A percentile compares a stretch with the other conserved stretches of the same genome.
Conservation (phyloP, 192 early-diverging fungal genomes). For the Mortierella antarctica region DNA sequence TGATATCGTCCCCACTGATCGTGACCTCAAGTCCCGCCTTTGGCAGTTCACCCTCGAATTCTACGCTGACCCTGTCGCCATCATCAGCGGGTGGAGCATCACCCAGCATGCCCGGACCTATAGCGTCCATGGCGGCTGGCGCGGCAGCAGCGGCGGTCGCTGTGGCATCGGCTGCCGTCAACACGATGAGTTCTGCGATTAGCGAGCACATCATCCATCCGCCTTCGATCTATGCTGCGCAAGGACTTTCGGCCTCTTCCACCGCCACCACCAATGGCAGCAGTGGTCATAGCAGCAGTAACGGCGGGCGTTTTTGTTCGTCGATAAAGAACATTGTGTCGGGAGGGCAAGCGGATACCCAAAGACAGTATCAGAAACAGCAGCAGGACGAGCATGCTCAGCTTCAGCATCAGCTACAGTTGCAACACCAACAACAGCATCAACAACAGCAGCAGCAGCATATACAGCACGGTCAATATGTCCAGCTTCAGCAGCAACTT, state of each 20-base stretch:
- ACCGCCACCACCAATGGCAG: not conserved
- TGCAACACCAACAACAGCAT: constrained; percentile 3
- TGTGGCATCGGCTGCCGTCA: constrained; percentile 32
- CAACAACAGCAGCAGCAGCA: constrained; percentile 7
- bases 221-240: constrained; percentile 18
- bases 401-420: not conserved
- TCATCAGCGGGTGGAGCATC: not conserved
- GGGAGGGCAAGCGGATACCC: too few relatives aligned
- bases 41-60: not conserved
- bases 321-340: too few relatives aligned
- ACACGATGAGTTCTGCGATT: constrained; percentile 38
- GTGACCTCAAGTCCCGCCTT: constrained; percentile 2
- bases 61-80: not conserved
- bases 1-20: not conserved
- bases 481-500: not conserved
- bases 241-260: not conserved
- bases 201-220: constrained; percentile 28
- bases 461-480: not conserved
- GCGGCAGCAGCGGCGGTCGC: constrained; percentile 36
- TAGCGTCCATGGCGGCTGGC: constrained; percentile 38
- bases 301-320: too few relatives aligned
- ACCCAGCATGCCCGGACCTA: constrained; percentile 4
- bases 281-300: not conserved
- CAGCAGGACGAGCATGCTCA: not conserved
- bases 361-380: not conserved